Percentiles rank a stretch among this genome's conserved stretches.
These are phyloP conservation scores for Scenedesmus sp. DNA, from an alignment of 163 green algal species.

Conservation along the genomic window DNA sequence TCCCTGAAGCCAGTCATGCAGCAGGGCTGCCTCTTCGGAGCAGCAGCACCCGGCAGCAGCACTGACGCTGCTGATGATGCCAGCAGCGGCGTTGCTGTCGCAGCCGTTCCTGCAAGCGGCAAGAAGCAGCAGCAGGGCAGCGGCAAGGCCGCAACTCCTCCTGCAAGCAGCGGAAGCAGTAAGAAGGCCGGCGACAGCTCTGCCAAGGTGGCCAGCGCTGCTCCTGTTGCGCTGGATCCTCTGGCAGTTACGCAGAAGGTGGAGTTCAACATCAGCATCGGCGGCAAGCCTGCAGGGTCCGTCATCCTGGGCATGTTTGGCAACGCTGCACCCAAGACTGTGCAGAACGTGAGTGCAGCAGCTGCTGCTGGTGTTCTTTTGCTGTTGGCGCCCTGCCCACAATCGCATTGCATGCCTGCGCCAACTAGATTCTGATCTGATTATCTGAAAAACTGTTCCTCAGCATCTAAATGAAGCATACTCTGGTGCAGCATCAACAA, in stretches of 20 bases:
- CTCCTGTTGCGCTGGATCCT: background rate
- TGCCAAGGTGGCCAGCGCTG: background rate
- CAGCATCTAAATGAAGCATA: background rate
- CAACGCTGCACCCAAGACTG: constrained; percentile 46
- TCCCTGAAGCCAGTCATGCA: constrained; percentile 51
- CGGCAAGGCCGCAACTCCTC: background rate
- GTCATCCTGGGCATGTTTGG: constrained; percentile 31
- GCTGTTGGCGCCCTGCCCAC: background rate
- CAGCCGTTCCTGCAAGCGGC: background rate
- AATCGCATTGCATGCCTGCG: background rate
- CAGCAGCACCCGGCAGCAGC: background rate
- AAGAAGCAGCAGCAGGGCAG: background rate
- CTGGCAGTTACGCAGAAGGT: constrained; percentile 9
- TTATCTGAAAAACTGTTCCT: background rate
- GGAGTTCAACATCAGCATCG: constrained; percentile 7
- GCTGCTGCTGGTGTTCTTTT: background rate
- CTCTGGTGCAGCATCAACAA: background rate
- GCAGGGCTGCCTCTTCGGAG: constrained; percentile 48
- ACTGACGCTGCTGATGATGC: background rate
- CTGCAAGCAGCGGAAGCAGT: background rate
- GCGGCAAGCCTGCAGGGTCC: background rate
- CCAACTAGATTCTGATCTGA: background rate
- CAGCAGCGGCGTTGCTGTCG: background rate
- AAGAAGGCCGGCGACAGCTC: background rate
- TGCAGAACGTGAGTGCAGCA: constrained; percentile 37